Evolutionary conservation across 2,329 filamentous ascomycete genomes (phyloP).

Genomic region (Venturia nashicola): DNA sequence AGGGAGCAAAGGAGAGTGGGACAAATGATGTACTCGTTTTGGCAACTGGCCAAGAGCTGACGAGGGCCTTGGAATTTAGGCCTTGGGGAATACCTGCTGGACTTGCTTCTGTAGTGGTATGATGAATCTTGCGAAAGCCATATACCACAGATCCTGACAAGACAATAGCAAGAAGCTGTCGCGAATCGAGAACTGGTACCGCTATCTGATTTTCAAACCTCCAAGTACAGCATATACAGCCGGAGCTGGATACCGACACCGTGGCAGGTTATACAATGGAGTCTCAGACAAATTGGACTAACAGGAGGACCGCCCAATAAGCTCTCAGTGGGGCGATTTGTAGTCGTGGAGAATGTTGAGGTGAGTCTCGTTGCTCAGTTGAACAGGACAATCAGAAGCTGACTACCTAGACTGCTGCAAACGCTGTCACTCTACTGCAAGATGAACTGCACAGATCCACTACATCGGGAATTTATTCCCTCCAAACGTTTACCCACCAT

Average conservation of each 20-base stretch:
- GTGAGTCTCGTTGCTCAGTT: neutral
- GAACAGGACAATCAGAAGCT: neutral
- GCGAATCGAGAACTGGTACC: slow-evolving; percentile 57
- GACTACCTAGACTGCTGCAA: slow-evolving; percentile 23
- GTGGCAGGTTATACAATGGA: slow-evolving; percentile 64
- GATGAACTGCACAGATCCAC: slow-evolving; percentile 22
- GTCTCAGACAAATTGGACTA: slow-evolving; percentile 56
- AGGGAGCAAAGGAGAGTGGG: slow-evolving; percentile 15
- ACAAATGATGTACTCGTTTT: slow-evolving; percentile 38
- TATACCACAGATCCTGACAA: neutral
- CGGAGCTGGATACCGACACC: slow-evolving; percentile 54
- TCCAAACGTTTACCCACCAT: slow-evolving; percentile 21
- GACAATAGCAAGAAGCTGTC: slow-evolving; percentile 51
- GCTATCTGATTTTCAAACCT: slow-evolving; percentile 52
- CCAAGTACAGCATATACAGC: slow-evolving; percentile 59
- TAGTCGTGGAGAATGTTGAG: slow-evolving; percentile 45
- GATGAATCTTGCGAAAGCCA: slow-evolving; percentile 23
- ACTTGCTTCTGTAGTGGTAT: slow-evolving; percentile 57
- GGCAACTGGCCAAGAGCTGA: slow-evolving; percentile 47
- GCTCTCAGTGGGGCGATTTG: slow-evolving; percentile 49
- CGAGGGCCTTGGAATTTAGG: slow-evolving; percentile 58
- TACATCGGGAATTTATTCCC: slow-evolving; percentile 23
- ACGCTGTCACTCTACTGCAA: slow-evolving; percentile 24
- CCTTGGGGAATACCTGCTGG: slow-evolving; percentile 74
- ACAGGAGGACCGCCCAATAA: slow-evolving; percentile 41